Evolutionary conservation across 2,329 filamentous ascomycete genomes (phyloP).

Genomic region (Plectosphaerella sp.): DNA sequence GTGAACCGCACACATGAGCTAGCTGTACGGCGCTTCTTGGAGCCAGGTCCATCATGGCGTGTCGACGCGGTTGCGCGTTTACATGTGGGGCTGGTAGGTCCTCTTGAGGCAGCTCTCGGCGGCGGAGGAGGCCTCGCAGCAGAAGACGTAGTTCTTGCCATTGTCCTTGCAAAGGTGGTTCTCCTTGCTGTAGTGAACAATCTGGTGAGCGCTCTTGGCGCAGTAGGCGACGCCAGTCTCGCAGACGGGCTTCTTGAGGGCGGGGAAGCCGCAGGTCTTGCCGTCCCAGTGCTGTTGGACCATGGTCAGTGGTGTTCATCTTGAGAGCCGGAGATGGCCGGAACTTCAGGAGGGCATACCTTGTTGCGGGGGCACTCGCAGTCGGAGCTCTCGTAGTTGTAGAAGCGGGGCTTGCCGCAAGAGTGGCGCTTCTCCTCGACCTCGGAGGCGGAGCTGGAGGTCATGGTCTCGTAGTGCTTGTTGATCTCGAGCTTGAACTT

Average conservation of each 20-base stretch:
- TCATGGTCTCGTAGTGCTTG: neutral
- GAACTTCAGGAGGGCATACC: neutral
- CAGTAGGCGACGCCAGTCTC: neutral
- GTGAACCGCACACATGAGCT: too few species aligned
- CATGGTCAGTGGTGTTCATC: neutral
- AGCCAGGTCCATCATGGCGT: too few species aligned
- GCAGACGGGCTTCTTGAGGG: neutral
- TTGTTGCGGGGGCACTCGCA: constrained; percentile 2
- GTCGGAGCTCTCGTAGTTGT: neutral
- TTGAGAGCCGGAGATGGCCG: too few species aligned
- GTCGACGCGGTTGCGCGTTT: constrained; percentile 1
- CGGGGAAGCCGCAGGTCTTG: neutral
- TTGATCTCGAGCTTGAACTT: neutral
- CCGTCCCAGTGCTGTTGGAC: neutral
- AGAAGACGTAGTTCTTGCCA: constrained; percentile 7
- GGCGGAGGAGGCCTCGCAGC: neutral
- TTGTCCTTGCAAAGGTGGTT: constrained; percentile 2
- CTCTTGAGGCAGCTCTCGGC: neutral
- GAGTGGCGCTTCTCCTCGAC: neutral
- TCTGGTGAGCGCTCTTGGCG: neutral
- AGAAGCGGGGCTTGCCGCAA: neutral
- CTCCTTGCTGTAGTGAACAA: neutral
- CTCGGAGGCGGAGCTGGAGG: neutral
- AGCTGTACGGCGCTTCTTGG: too few species aligned
- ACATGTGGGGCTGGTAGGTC: constrained; percentile 1